Evolutionary conservation across 331 rosid species (phyloP).

Genomic region (Malus hybrid): DNA sequence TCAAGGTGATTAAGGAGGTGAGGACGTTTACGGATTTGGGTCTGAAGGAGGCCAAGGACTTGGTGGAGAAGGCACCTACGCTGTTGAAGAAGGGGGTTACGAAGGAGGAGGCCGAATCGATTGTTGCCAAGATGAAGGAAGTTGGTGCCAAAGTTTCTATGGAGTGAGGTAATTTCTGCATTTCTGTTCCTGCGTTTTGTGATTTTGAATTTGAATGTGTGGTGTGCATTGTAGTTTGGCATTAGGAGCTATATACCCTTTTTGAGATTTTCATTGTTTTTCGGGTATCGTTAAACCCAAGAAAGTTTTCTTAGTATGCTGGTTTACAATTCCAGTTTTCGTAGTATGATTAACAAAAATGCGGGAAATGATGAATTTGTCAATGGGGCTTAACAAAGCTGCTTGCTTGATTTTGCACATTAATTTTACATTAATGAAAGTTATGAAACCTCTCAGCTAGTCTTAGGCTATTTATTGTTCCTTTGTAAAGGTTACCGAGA

Average conservation of each 20-base stretch:
- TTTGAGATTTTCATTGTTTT: neutral
- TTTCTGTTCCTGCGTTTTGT: neutral
- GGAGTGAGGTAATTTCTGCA: constrained; percentile 53
- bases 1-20: constrained; percentile 78
- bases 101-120: constrained; percentile 68
- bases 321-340: neutral
- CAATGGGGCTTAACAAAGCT: neutral
- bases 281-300: neutral
- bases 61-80: constrained; percentile 76
- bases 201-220: neutral
- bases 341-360: neutral
- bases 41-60: constrained; percentile 83
- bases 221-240: neutral
- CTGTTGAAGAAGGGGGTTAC: constrained; percentile 75
- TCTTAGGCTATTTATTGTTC: neutral
- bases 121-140: constrained; percentile 64
- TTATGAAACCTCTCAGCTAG: neutral
- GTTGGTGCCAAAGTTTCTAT: constrained; percentile 65
- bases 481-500: neutral
- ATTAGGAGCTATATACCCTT: neutral
- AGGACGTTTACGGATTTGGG: constrained; percentile 73
- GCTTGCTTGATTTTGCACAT: neutral
- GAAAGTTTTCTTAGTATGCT: neutral
- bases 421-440: neutral
- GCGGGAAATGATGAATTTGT: neutral